Base-by-base conservation (phyloP, 1,284 basidiomycete species). In the Coniferiporia sulphurascens region DNA sequence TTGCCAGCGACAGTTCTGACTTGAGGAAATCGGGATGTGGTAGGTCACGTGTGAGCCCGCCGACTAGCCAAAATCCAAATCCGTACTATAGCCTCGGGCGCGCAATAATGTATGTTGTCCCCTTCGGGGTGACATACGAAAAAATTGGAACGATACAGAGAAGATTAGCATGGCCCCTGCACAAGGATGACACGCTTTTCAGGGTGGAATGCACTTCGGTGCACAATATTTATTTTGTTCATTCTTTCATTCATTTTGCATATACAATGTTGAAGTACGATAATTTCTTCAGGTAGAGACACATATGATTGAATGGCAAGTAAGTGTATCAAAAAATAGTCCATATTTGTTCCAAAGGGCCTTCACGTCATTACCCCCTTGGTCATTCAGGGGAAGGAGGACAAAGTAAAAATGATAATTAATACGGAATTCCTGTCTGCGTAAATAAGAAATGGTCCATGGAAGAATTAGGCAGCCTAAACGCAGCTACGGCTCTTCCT, bases 121-220 rank as follows among this genome's bases (percentile, higher is more conserved):
- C 61, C 61, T 62, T 62, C 54, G 61, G 61, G 61, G 61, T 62
- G 61, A 62, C 61, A 62, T 59, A 62, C 61, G 60, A 62, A 59
- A 62, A 62, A 62, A 62, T 62, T 62, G 61, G 61, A 62, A 62
- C 61, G 57, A 62, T 62, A 62, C 61, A 62, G 61, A 62, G 61
- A 62, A 62, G 61, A 62, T 62, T 62, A 62, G 61, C 61, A 62
- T 62, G 61, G 61, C 61, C 61, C 61, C 61, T 62, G 61, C 61
- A 62, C 61, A 62, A 62, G 61, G 61, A 62, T 62, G 61, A 62
- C 61, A 62, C 61, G 61, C 61, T 62, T 62, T 62, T 62, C 61
- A 62, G 61, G 59, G 61, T 62, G 61, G 61, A 62, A 62, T 60
- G 61, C 61, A 59, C 61, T 59, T 62, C 61, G 61, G 61, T 59